phyloP scores from a whole-genome alignment of 345 rosid genomes.

The Moringa oleifera region DNA sequence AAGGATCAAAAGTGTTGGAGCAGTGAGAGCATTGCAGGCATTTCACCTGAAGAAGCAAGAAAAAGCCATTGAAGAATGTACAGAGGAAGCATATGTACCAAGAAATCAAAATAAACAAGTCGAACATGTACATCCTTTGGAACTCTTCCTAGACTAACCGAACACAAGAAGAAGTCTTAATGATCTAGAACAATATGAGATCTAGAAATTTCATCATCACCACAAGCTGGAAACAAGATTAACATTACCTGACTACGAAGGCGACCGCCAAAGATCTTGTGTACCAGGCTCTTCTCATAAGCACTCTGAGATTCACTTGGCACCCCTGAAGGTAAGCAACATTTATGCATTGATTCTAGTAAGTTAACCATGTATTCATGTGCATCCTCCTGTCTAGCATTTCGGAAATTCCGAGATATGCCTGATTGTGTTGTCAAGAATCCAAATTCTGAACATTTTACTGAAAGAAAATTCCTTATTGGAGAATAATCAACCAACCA shows the following conservation, averaged over 20 bases:
- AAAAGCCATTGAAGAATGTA: conserved; percentile 8
- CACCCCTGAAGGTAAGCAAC: conserved; percentile 93
- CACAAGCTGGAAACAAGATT: conserved; percentile 3
- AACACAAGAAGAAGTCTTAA: conserved; percentile 2
- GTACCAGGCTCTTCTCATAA: conserved; percentile 87
- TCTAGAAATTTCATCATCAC: background rate
- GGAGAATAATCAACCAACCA: background rate
- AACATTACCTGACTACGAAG: conserved; percentile 78
- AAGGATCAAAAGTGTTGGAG: conserved; percentile 87
- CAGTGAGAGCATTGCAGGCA: conserved; percentile 71
- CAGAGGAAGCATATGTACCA: too few relatives aligned
- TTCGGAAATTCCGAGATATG: conserved; percentile 81
- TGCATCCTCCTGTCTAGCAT: conserved; percentile 87
- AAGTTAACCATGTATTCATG: conserved; percentile 95
- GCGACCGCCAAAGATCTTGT: conserved; percentile 93
- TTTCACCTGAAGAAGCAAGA: conserved; percentile 45
- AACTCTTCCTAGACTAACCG: background rate
- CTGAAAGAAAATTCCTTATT: too few relatives aligned
- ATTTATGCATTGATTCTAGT: conserved; percentile 96
- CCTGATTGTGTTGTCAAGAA: conserved; percentile 54
- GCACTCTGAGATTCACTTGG: conserved; percentile 86
- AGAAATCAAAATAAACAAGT: too few relatives aligned
- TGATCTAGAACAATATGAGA: background rate
- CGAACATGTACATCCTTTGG: background rate
- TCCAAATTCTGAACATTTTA: too few relatives aligned